A percentile compares a stretch with the other conserved stretches of the same genome.
These are phyloP conservation scores for Saccharomyces pastorianus DNA, from an alignment of 1,139 yeast species.

Conservation along the genomic window DNA sequence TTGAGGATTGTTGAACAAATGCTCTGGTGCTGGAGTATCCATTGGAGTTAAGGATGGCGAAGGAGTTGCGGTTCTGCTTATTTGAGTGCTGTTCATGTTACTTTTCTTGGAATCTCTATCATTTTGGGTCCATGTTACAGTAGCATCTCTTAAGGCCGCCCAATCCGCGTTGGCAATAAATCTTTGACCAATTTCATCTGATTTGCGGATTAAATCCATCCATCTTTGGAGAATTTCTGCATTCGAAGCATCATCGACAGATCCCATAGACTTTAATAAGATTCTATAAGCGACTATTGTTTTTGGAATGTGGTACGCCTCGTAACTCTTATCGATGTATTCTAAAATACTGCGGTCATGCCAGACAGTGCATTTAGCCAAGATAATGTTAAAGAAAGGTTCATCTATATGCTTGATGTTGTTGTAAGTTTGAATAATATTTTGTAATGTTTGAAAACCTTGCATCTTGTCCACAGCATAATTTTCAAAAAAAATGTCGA, in stretches of 20 bases:
- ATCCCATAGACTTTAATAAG: slow-evolving; percentile 65
- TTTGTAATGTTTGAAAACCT: slow-evolving; percentile 51
- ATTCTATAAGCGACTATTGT: slow-evolving; percentile 73
- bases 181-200: slow-evolving; percentile 47
- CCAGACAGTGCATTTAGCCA: slow-evolving; percentile 66
- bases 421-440: slow-evolving; percentile 50
- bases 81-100: slow-evolving; percentile 8
- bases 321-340: slow-evolving; percentile 55
- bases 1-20: slow-evolving; percentile 9
- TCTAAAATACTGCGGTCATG: slow-evolving; percentile 56
- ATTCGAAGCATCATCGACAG: slow-evolving; percentile 45
- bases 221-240: slow-evolving; percentile 53
- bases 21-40: background rate
- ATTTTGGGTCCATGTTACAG: slow-evolving; percentile 40
- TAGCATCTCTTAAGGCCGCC: slow-evolving; percentile 78
- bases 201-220: slow-evolving; percentile 47
- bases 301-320: slow-evolving; percentile 48
- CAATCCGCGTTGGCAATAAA: slow-evolving; percentile 80
- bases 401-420: slow-evolving; percentile 56
- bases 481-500: slow-evolving; percentile 56
- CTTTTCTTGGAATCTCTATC: slow-evolving; percentile 13
- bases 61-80: slow-evolving; percentile 8
- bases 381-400: slow-evolving; percentile 68
- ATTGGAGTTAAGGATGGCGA: slow-evolving; percentile 10
- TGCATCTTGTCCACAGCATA: slow-evolving; percentile 48